A percentile compares a stretch with the other conserved stretches of the same genome.
Evolutionary conservation across 345 rosid species (phyloP).

Genomic region (Syzygium oleosum): DNA sequence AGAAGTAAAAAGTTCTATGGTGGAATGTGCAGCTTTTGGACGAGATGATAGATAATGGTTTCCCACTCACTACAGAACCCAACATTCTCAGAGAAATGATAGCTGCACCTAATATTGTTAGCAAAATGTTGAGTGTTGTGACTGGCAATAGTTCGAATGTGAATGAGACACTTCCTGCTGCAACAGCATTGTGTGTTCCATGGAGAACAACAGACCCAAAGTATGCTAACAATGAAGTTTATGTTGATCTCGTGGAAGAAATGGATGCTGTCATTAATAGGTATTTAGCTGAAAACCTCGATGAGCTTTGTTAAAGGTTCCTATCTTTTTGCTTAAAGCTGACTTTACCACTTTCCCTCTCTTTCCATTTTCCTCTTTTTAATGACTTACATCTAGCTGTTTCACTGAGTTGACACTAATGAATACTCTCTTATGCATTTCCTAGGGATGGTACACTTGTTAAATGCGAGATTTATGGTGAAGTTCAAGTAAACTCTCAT

Average conservation of each 20-base stretch:
- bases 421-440: not conserved
- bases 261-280: constrained; percentile 89
- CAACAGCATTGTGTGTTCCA: constrained; percentile 83
- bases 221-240: constrained; percentile 81
- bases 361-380: not conserved
- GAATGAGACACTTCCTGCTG: constrained; percentile 77
- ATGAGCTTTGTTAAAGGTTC: not conserved
- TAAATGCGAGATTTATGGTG: constrained; percentile 72
- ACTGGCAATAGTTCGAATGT: constrained; percentile 84
- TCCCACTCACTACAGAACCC: constrained; percentile 93
- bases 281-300: constrained; percentile 12
- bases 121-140: constrained; percentile 89
- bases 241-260: constrained; percentile 90
- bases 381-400: not conserved
- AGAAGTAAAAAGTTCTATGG: not conserved
- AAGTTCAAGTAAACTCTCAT: constrained; percentile 82
- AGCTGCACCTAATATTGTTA: constrained; percentile 83
- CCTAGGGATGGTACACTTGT: constrained; percentile 56
- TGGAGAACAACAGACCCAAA: constrained; percentile 86
- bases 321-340: not conserved
- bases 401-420: not conserved
- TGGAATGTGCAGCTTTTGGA: constrained; percentile 64
- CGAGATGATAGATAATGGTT: constrained; percentile 99
- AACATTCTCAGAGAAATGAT: constrained; percentile 92
- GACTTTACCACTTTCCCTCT: not conserved